Base-by-base conservation (phyloP, 495 filamentous ascomycete species). In the Lineolata rhizophorae region DNA sequence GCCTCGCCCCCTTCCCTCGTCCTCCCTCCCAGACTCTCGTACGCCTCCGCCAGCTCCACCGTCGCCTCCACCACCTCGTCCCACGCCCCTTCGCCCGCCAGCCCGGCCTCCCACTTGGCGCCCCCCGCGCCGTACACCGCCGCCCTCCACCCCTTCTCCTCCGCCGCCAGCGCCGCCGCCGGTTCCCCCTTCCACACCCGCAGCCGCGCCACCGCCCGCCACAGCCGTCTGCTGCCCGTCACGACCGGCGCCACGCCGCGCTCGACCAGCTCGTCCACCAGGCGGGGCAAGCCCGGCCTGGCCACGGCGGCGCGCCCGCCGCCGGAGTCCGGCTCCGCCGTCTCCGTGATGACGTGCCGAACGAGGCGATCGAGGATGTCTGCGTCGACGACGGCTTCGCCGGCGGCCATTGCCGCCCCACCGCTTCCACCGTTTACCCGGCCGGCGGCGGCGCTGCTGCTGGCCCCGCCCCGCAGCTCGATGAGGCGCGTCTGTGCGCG, bases 81-180 rank as follows among this genome's bases (percentile, higher is more conserved):
- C 75, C 75, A 82, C 31, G 44, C 48, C 19, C 51, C 41, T 35
- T 54, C 55, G 24, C 20, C 41, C 35, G 53, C 54, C 20, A 20
- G 43, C 3, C 46, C 50, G 18, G 19, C 29, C 34, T 58, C 55
- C 56, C 56, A 58, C 12, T 45, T 31, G 8, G 27, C 61, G 64
- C 20, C 67, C 12, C 47, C 32, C 9, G 27, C 61, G 64, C 20
- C 67, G 48, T 1, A 65, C 60, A 38, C 35, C 2, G 49, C 40
- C 2, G 74, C 69, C 0, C 87, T 64, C 82, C 83, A 95, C 2
- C 78, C 80, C 47, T 78, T 82, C 57, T 95, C 87, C 2, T 84
- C 66, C 0, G 76, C 77, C 16, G 76, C 76, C 1, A 97, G 54
- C 2, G 84, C 76, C 16, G 70, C 68, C 0, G 52, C 51, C 2